phyloP scores from a whole-genome alignment of 768 basidiomycete genomes.

The Rhizopogon vulgaris region DNA sequence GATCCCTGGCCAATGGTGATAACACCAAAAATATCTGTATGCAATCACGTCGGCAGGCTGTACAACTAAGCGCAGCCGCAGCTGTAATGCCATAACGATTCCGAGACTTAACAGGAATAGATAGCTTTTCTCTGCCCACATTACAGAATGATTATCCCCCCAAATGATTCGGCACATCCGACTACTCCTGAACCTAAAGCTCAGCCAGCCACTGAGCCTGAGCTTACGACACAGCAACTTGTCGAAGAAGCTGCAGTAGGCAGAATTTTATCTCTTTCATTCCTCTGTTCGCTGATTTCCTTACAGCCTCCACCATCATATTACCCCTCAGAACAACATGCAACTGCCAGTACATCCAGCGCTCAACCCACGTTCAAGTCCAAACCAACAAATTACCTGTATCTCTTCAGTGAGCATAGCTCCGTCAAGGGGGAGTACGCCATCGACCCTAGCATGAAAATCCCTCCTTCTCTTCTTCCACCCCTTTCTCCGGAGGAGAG shows the following conservation, averaged over 20 bases:
- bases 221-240: background rate
- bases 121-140: background rate
- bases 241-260: background rate
- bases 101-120: too few relatives aligned
- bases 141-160: background rate
- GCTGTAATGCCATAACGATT: too few relatives aligned
- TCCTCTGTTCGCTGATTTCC: background rate
- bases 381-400: conserved; percentile 23
- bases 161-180: background rate
- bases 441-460: conserved; percentile 35
- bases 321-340: background rate
- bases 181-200: background rate
- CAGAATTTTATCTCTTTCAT: background rate
- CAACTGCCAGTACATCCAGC: background rate
- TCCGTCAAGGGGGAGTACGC: conserved; percentile 29
- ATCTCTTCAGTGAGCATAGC: conserved; percentile 4
- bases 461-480: conserved; percentile 35
- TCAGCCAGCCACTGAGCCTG: background rate
- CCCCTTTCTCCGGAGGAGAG: conserved; percentile 30
- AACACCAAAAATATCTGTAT: too few relatives aligned
- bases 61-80: too few relatives aligned
- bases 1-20: too few relatives aligned
- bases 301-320: conserved; percentile 22
- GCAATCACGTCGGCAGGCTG: too few relatives aligned
- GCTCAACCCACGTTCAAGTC: conserved; percentile 12